Percentiles rank a stretch among this genome's conserved stretches.
These are phyloP conservation scores for Sicyos baderoa DNA, from an alignment of 306 rosid genomes.

Conservation along the genomic window DNA sequence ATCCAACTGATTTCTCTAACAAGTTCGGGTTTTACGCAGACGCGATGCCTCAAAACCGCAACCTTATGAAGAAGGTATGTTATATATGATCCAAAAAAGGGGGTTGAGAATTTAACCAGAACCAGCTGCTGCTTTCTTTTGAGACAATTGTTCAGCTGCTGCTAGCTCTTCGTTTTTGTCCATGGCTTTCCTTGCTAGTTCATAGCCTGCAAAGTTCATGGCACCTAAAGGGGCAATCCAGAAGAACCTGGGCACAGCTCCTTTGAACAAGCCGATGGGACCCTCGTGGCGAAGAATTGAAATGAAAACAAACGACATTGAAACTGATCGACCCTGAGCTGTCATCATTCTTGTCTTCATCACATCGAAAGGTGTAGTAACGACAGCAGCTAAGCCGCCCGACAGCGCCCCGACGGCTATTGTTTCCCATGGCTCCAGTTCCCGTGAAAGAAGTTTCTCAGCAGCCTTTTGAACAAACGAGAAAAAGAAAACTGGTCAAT, in stretches of 20 bases:
- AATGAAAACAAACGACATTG: slow-evolving; percentile 66
- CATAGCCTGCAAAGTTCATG: slow-evolving; percentile 98
- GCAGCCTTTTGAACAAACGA: slow-evolving; percentile 41
- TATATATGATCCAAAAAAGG: background rate
- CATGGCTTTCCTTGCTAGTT: slow-evolving; percentile 93
- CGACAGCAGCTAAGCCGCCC: slow-evolving; percentile 92
- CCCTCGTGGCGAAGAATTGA: slow-evolving; percentile 79
- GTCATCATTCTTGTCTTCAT: slow-evolving; percentile 99
- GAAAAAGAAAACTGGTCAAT: background rate
- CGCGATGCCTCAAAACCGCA: slow-evolving; percentile 10
- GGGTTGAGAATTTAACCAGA: slow-evolving; percentile 18
- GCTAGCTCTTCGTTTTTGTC: slow-evolving; percentile 52
- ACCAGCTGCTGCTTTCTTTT: slow-evolving; percentile 34
- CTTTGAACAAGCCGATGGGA: slow-evolving; percentile 87
- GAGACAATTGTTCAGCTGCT: slow-evolving; percentile 30
- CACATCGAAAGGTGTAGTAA: slow-evolving; percentile 92
- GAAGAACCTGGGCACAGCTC: slow-evolving; percentile 92
- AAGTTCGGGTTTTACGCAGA: slow-evolving; percentile 7
- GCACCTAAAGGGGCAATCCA: slow-evolving; percentile 99
- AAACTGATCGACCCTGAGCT: slow-evolving; percentile 65
- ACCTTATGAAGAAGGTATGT: background rate
- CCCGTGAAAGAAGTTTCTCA: slow-evolving; percentile 62
- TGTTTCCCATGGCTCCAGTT: slow-evolving; percentile 92
- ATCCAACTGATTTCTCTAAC: slow-evolving; percentile 20
- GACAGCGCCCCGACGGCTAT: slow-evolving; percentile 91